Conservation (phyloP, 768 basidiomycete species). For the Auriscalpium vulgare region DNA sequence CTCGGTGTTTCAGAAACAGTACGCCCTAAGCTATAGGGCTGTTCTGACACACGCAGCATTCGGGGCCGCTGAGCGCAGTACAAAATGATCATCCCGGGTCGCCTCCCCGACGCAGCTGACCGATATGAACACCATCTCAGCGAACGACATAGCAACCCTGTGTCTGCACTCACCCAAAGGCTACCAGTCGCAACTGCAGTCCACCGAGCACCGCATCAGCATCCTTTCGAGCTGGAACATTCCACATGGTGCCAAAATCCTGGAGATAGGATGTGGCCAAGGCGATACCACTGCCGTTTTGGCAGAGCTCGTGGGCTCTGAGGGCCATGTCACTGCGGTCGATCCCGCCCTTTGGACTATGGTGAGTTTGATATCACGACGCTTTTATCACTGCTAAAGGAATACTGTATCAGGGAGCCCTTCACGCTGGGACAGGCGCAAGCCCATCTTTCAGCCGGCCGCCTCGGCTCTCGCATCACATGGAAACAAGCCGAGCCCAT, state of each 20-base stretch:
- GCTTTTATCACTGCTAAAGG: not conserved
- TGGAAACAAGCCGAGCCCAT: constrained; percentile 26
- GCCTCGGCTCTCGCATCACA: constrained; percentile 27
- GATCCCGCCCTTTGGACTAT: constrained; percentile 31
- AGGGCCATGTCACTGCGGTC: constrained; percentile 30
- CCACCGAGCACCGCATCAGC: constrained; percentile 26
- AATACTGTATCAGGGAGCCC: constrained; percentile 19
- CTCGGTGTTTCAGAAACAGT: too few species aligned
- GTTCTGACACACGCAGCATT: too few species aligned
- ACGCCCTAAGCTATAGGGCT: too few species aligned
- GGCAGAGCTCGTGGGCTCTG: constrained; percentile 26
- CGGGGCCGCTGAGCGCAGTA: too few species aligned
- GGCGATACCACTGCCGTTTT: constrained; percentile 32
- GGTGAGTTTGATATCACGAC: constrained; percentile 16
- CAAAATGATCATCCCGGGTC: too few species aligned
- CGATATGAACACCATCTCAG: not conserved
- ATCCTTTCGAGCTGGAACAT: constrained; percentile 26
- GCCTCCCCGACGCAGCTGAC: not conserved
- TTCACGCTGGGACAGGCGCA: constrained; percentile 32
- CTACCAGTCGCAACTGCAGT: constrained; percentile 9
- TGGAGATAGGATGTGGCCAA: constrained; percentile 36
- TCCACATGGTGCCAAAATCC: constrained; percentile 20
- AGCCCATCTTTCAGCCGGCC: constrained; percentile 20
- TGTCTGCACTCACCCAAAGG: constrained; percentile 7
- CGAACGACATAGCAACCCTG: constrained; percentile 12